Evolutionary conservation across 169 alveolate genomes (phyloP), one percentile per base, ranked within the genome.

Genomic region (Eimeria praecox): DNA sequence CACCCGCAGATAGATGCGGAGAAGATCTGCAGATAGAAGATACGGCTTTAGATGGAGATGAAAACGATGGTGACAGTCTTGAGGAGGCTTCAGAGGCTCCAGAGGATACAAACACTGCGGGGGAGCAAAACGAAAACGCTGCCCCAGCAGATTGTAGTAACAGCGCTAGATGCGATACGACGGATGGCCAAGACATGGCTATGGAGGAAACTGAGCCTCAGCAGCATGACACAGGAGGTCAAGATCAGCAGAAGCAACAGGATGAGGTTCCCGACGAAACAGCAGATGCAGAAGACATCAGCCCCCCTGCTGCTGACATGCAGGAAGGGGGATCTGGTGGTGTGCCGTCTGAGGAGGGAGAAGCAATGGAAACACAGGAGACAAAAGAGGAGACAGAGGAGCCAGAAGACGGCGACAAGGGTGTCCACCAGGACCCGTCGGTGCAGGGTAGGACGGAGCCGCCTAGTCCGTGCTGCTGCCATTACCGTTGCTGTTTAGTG

Each of bases 101-200:
- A 38, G 87, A 78, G 86, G 83, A 71, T 52, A 87, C 95, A 95
- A 94, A 87, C 66, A 71, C 71, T 54, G 95, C 77, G 71, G 96
- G 42, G 46, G 82, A 56, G 44, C 40, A 59, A n/a, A 62, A 40
- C 46, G 93, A 62, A 27, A 52, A 59, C 42, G 83, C 82, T 59
- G 64, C 24, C 40, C 35, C 93, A 62, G 42, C 66, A 56, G 83
- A 87, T 3, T 52, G 54, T 46, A 52, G 52, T 64, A 24, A 14
- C 88, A 83, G n/a, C 91, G 33, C 77, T 14, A 56, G 56, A 0
- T 38, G 33, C 46, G 91, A 71, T 88, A 89, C 77, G 71, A 97
- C 80, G 95, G 97, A 95, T 56, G 91, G 95, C 33, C 96, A 96
- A 14, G 93, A 86, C 85, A 91, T 54, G 42, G 93, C 49, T 33